Percentiles rank a stretch among this genome's conserved stretches.
Conservation (phyloP, 2,329 filamentous ascomycete genomes). For the Pestalotiopsis sp. region DNA sequence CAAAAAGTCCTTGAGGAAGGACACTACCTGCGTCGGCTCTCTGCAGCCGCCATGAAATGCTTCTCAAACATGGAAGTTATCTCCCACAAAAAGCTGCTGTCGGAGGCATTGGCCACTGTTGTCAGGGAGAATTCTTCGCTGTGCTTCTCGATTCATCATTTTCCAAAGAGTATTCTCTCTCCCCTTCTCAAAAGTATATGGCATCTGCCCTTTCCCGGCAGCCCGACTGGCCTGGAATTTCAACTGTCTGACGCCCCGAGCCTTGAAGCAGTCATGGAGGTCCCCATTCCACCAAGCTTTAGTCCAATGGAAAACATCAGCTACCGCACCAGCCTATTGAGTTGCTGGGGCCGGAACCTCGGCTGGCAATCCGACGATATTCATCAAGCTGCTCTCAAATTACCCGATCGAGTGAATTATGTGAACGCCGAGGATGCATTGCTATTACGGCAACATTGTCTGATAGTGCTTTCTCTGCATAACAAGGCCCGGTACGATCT, state of each 20-base stretch:
- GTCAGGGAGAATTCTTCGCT: not conserved
- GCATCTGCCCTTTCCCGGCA: not conserved
- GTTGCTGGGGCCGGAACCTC: not conserved
- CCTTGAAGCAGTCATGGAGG: not conserved
- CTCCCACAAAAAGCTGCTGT: not conserved
- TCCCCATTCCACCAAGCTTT: not conserved
- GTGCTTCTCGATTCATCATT: too few relatives aligned
- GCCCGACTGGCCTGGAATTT: not conserved
- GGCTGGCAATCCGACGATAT: not conserved
- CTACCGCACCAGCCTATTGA: not conserved
- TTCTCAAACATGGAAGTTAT: not conserved
- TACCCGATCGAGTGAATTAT: not conserved
- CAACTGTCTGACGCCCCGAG: not conserved
- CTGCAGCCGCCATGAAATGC: not conserved
- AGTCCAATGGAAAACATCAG: not conserved
- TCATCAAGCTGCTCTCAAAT: not conserved
- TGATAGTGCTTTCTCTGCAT: not conserved
- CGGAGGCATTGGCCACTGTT: not conserved
- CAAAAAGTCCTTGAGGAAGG: not conserved
- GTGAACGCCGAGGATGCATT: not conserved
- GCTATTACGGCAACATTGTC: not conserved
- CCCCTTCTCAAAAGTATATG: not conserved
- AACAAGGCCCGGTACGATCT: not conserved
- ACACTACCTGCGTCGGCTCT: not conserved
- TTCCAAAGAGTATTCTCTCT: not conserved